A percentile compares a stretch with the other conserved stretches of the same genome.
These are phyloP conservation scores for Obelidium mucronatum DNA, from an alignment of 192 early-diverging fungal genomes.

Conservation along the genomic window DNA sequence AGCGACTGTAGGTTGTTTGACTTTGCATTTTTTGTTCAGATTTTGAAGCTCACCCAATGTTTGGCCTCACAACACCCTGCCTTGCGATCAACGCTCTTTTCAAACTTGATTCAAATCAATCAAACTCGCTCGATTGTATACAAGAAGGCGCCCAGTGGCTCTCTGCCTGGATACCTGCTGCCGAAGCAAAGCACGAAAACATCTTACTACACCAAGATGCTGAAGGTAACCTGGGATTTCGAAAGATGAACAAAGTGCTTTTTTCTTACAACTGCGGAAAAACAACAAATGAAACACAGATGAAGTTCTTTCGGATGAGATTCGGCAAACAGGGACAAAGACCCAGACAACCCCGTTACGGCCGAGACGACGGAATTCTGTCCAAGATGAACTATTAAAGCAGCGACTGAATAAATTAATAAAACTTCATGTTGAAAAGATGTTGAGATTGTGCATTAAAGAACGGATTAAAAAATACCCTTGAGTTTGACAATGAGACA, in stretches of 20 bases:
- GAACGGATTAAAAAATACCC: too few relatives aligned
- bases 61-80: background rate
- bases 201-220: constrained; percentile 43
- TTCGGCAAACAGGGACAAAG: constrained; percentile 54
- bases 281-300: too few relatives aligned
- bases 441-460: too few relatives aligned
- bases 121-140: constrained; percentile 26
- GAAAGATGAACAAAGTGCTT: background rate
- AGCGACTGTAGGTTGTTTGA: too few relatives aligned
- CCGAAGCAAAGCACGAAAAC: constrained; percentile 49
- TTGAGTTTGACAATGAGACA: too few relatives aligned
- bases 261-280: too few relatives aligned
- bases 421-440: too few relatives aligned
- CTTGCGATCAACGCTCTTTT: background rate
- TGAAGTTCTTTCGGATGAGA: constrained; percentile 57
- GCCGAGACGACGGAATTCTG: constrained; percentile 53
- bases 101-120: background rate
- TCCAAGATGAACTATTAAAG: constrained; percentile 54
- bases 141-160: constrained; percentile 22
- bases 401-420: too few relatives aligned
- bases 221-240: constrained; percentile 44
- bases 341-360: constrained; percentile 51
- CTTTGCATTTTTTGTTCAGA: too few relatives aligned
- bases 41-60: too few relatives aligned
- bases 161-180: constrained; percentile 52